These are phyloP conservation scores for Aspergillus unguis DNA, from an alignment of 2,329 filamentous ascomycete genomes.

Conservation along the genomic window DNA sequence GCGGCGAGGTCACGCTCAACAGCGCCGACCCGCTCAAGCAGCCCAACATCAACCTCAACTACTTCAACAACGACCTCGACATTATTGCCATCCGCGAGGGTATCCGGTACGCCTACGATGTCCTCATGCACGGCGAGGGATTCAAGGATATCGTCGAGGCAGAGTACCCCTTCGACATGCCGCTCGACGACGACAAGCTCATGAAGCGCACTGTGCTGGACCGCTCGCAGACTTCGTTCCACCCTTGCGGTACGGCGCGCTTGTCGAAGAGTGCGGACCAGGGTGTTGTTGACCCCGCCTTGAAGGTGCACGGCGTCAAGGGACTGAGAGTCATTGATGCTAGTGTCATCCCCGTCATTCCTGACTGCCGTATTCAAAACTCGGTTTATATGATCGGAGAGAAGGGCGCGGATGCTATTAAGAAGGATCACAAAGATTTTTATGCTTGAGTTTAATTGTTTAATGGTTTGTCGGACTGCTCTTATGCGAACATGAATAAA, in stretches of 20 bases:
- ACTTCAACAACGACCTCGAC: slow-evolving; percentile 48
- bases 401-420: slow-evolving; percentile 27
- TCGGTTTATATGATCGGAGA: slow-evolving; percentile 60
- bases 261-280: slow-evolving; percentile 48
- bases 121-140: slow-evolving; percentile 56
- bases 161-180: slow-evolving; percentile 61
- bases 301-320: slow-evolving; percentile 54
- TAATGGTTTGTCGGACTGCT: too few species aligned
- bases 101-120: slow-evolving; percentile 53
- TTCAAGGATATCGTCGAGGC: slow-evolving; percentile 45
- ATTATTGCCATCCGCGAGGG: slow-evolving; percentile 60
- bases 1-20: slow-evolving; percentile 39
- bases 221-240: slow-evolving; percentile 26
- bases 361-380: slow-evolving; percentile 58
- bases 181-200: slow-evolving; percentile 51
- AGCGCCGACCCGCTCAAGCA: slow-evolving; percentile 35
- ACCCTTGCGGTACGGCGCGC: slow-evolving; percentile 56
- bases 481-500: too few species aligned
- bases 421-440: not conserved
- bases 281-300: slow-evolving; percentile 35
- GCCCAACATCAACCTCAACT: slow-evolving; percentile 43
- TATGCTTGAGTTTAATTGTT: not conserved
- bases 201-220: slow-evolving; percentile 59
- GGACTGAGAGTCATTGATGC: slow-evolving; percentile 56
- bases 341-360: slow-evolving; percentile 54